Percentiles rank a stretch among this genome's conserved stretches.
phyloP scores from a whole-genome alignment of 805 yeast genomes.

The Candida alai region DNA sequence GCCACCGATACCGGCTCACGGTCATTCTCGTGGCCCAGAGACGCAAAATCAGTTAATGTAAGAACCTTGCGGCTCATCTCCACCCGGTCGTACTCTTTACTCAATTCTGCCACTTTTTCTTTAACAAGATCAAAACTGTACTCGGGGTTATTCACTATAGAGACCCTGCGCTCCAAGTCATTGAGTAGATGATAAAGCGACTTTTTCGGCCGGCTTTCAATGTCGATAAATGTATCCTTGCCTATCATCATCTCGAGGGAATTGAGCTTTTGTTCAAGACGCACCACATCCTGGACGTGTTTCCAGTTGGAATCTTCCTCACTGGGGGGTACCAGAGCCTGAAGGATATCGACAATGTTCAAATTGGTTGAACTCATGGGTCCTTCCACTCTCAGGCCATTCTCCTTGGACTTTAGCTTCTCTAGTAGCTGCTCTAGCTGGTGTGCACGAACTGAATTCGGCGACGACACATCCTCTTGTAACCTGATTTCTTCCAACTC shows the following conservation, averaged over 20 bases:
- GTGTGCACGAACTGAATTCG: too few species aligned
- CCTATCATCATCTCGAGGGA: slow-evolving; percentile 23
- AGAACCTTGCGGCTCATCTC: slow-evolving; percentile 17
- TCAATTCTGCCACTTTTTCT: slow-evolving; percentile 20
- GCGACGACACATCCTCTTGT: not conserved
- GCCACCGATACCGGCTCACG: slow-evolving; percentile 1
- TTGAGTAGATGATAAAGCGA: slow-evolving; percentile 25
- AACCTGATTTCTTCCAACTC: slow-evolving; percentile 37
- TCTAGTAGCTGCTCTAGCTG: slow-evolving; percentile 1
- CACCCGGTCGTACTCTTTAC: slow-evolving; percentile 23
- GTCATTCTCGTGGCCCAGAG: slow-evolving; percentile 10
- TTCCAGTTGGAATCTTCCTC: too few species aligned
- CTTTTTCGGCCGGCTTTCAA: slow-evolving; percentile 2
- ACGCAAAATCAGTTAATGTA: slow-evolving; percentile 2
- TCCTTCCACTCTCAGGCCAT: too few species aligned
- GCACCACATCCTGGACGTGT: too few species aligned
- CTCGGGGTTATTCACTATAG: slow-evolving; percentile 34
- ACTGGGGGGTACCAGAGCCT: too few species aligned
- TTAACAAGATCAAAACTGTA: slow-evolving; percentile 22
- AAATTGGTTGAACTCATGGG: too few species aligned
- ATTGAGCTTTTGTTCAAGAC: slow-evolving; percentile 25
- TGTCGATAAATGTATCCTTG: slow-evolving; percentile 4
- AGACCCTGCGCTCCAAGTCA: slow-evolving; percentile 30
- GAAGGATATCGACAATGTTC: too few species aligned
- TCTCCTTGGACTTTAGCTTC: too few species aligned